A percentile compares a stretch with the other conserved stretches of the same genome.
phyloP scores from a whole-genome alignment of 78 protist genomes.

The Dictyostelium capitatum region DNA sequence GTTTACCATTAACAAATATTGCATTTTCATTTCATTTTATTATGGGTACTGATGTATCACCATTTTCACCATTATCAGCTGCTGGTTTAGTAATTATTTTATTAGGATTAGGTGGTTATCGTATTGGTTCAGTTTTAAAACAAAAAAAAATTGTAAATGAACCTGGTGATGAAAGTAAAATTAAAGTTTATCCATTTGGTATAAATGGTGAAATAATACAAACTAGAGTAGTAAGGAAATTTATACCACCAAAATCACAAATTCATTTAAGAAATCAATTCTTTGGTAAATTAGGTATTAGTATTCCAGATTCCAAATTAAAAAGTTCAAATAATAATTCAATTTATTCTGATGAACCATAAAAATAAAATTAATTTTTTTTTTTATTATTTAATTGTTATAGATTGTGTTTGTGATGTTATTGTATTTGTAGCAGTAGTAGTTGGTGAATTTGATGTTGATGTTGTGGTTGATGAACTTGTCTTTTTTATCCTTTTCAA shows the following conservation, averaged over 20 bases:
- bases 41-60: background rate
- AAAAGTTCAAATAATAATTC: background rate
- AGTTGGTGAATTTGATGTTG: too few relatives aligned
- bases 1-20: conserved; percentile 58
- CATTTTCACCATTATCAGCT: conserved; percentile 47
- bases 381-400: too few relatives aligned
- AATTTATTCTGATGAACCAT: background rate
- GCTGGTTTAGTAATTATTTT: conserved; percentile 51
- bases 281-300: conserved; percentile 53
- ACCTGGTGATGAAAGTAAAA: conserved; percentile 38
- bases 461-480: too few relatives aligned
- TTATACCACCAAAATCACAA: conserved; percentile 18
- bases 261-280: conserved; percentile 36
- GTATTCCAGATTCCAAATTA: background rate
- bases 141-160: conserved; percentile 8
- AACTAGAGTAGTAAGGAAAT: background rate
- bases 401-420: too few relatives aligned
- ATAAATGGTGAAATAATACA: conserved; percentile 24
- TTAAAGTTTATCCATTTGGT: conserved; percentile 31
- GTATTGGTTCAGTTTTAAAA: conserved; percentile 59
- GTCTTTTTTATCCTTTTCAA: too few relatives aligned
- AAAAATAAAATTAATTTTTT: too few relatives aligned
- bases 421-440: too few relatives aligned
- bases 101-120: conserved; percentile 35
- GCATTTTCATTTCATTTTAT: conserved; percentile 48